Percentiles rank a stretch among this genome's conserved stretches.
phyloP scores from a whole-genome alignment of 2,329 filamentous ascomycete genomes.

The Aspergillus chevalieri region DNA sequence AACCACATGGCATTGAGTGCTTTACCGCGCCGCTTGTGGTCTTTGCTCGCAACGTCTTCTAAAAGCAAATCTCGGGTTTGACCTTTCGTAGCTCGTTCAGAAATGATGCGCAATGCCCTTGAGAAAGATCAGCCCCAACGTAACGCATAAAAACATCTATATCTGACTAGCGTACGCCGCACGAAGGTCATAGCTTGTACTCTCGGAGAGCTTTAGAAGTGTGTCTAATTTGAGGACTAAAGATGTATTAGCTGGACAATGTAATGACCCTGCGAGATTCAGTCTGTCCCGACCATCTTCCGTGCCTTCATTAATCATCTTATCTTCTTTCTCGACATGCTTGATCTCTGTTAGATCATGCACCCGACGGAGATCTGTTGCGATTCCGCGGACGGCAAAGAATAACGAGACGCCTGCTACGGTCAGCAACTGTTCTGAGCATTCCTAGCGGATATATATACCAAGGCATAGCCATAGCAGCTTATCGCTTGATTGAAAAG shows the following conservation, averaged over 20 bases:
- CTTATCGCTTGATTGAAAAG: conserved; percentile 29
- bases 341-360: conserved; percentile 54
- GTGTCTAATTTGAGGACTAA: conserved; percentile 58
- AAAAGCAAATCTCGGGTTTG: conserved; percentile 35
- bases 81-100: conserved; percentile 39
- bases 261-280: not conserved
- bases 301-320: conserved; percentile 69
- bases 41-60: conserved; percentile 34
- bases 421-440: conserved; percentile 2
- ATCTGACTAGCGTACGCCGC: conserved; percentile 54
- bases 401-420: conserved; percentile 38
- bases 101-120: conserved; percentile 42
- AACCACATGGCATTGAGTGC: conserved; percentile 41
- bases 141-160: conserved; percentile 49
- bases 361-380: conserved; percentile 44
- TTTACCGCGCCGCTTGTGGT: conserved; percentile 31
- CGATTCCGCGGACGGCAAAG: conserved; percentile 50
- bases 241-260: conserved; percentile 11
- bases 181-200: conserved; percentile 66
- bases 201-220: conserved; percentile 60
- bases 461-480: conserved; percentile 37
- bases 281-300: conserved; percentile 50
- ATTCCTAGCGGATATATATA: conserved; percentile 7
- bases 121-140: conserved; percentile 15
- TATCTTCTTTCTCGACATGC: conserved; percentile 58